Percentiles rank a stretch among this genome's conserved stretches.
These are phyloP conservation scores for Fonsecaea erecta DNA, from an alignment of 2,329 filamentous ascomycete genomes.

Conservation along the genomic window DNA sequence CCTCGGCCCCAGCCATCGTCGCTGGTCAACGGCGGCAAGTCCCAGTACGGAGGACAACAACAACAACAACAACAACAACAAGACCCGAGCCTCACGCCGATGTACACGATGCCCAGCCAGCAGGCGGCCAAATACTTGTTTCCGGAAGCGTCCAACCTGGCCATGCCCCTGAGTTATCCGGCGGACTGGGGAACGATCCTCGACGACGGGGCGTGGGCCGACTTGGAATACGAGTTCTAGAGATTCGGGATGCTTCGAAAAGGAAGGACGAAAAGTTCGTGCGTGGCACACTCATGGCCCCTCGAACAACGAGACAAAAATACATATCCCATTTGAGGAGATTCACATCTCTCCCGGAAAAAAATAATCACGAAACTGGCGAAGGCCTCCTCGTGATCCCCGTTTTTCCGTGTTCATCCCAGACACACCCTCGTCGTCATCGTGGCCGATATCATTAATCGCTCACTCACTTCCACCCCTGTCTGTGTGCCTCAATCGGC, in stretches of 20 bases:
- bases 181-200: slow-evolving; percentile 28
- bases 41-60: slow-evolving; percentile 19
- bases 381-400: no score
- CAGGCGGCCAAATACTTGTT: slow-evolving; percentile 18
- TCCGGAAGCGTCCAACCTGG: slow-evolving; percentile 16
- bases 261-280: not conserved
- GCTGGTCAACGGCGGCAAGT: slow-evolving; percentile 9
- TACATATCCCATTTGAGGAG: no score
- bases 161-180: slow-evolving; percentile 24
- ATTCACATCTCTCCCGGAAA: no score
- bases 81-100: slow-evolving; percentile 25
- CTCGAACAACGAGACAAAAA: not conserved
- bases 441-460: no score
- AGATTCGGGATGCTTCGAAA: not conserved
- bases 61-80: no score
- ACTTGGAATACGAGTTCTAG: slow-evolving; percentile 32
- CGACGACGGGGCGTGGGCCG: slow-evolving; percentile 28
- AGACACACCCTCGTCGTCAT: no score
- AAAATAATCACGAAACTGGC: no score
- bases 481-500: no score
- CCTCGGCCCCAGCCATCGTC: not conserved
- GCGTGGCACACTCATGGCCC: no score
- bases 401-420: no score
- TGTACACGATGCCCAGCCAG: slow-evolving; percentile 23
- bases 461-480: no score